Base-by-base conservation (phyloP, 1,284 basidiomycete genomes). In the Sporisorium graminicola region DNA sequence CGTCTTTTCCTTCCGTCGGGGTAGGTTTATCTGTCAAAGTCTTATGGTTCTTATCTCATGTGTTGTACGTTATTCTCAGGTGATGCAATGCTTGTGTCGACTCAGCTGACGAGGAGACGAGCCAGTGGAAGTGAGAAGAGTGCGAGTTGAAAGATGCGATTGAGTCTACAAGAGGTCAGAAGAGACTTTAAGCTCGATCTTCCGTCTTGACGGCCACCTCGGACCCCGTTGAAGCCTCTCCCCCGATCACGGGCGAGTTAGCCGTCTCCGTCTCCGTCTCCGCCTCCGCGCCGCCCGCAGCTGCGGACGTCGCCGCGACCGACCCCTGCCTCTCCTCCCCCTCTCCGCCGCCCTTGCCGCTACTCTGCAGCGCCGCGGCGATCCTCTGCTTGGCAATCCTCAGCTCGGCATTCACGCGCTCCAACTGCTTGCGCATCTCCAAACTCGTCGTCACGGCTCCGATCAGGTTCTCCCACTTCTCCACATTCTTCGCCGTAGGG, bases 381-480 rank as follows among this genome's bases (percentile, higher is more conserved):
- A 73, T 61, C 27, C 74, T 43, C 35, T 65, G 64, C 44, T 74
- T 77, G 2, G 75, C 58, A 31, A 77, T 74, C 27, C 75, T 47
- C 47, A 77, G 31, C 46, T 77, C 75, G 31, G 55, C 63, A 52
- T 83, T 79, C 9, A 83, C 84, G 31, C 81, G 44, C 37, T 86
- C 85, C 35, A 84, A 49, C 58, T 83, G 81, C 51, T 79, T 83
- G 47, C 83, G 74, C 73, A 86, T 70, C 65, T 86, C 85, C 51
- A 85, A 64, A 8, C 78, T 65, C 27, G 79, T 78, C 31, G 83
- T 82, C 9, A 85, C 81, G 5, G 85, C 85, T 12, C 84, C 85
- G 9, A 85, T 53, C 12, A 86, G 72, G 16, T 82, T 82, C 56
- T 86, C 85, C 84, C 84, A 86, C 58, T 82, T 83, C 47, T 85